Conservation (phyloP, 1,284 basidiomycete species). For the Heterobasidion parviporum region DNA sequence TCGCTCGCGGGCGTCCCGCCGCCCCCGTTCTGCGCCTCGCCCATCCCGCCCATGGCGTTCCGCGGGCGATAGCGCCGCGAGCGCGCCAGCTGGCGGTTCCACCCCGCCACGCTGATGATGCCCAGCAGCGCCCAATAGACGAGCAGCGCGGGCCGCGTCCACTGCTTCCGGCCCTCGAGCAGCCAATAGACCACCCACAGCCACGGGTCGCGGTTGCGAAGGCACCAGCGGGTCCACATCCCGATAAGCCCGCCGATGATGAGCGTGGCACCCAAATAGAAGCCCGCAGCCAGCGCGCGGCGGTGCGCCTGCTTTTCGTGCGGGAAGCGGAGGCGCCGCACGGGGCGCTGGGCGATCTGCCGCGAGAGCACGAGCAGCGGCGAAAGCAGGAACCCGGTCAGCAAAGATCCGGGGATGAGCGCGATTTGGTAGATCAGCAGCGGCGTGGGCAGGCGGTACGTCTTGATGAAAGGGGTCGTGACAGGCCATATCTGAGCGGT, state of each 20-base stretch:
- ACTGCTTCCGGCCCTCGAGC: constrained; percentile 66
- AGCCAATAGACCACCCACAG: constrained; percentile 76
- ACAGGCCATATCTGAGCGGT: constrained; percentile 63
- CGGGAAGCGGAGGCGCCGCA: constrained; percentile 83
- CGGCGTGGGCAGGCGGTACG: constrained; percentile 89
- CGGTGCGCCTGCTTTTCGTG: constrained; percentile 83
- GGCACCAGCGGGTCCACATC: constrained; percentile 86
- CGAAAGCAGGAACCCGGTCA: constrained; percentile 90
- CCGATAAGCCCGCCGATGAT: constrained; percentile 86
- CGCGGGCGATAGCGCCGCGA: constrained; percentile 58
- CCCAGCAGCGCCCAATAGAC: constrained; percentile 83
- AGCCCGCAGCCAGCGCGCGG: constrained; percentile 78
- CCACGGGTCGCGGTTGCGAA: constrained; percentile 85
- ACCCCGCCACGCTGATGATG: constrained; percentile 81
- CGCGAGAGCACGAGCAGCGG: constrained; percentile 91
- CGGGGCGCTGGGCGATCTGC: constrained; percentile 86
- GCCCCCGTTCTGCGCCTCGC: constrained; percentile 4
- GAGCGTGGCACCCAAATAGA: constrained; percentile 74
- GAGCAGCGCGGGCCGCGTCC: constrained; percentile 79
- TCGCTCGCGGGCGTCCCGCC: constrained; percentile 15
- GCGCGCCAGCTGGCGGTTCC: constrained; percentile 83
- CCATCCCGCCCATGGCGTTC: constrained; percentile 19
- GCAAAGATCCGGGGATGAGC: constrained; percentile 85
- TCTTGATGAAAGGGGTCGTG: constrained; percentile 84
- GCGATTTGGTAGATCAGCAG: constrained; percentile 91